These are phyloP conservation scores for Austroboletus eburneus DNA, from an alignment of 768 basidiomycete species.

Conservation along the genomic window DNA sequence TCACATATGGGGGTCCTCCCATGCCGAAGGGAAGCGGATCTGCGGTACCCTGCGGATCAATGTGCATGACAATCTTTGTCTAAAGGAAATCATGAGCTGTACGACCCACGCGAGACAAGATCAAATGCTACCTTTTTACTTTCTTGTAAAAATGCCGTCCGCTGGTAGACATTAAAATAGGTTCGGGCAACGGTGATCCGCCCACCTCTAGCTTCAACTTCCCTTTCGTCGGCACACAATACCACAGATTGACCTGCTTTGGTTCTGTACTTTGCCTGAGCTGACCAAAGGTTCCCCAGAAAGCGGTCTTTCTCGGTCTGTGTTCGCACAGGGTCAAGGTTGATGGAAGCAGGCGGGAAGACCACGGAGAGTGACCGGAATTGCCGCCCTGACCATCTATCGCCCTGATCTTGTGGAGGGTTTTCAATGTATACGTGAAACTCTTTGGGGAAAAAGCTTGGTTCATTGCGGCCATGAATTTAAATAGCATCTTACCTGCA, in stretches of 20 bases:
- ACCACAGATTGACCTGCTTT: slow-evolving; percentile 70
- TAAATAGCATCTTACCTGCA: slow-evolving; percentile 51
- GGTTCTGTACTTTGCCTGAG: slow-evolving; percentile 78
- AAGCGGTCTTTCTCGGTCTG: slow-evolving; percentile 75
- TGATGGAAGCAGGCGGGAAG: slow-evolving; percentile 62
- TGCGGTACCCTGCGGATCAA: slow-evolving; percentile 72
- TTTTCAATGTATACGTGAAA: slow-evolving; percentile 82
- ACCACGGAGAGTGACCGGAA: slow-evolving; percentile 79
- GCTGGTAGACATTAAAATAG: slow-evolving; percentile 88
- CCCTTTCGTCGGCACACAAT: slow-evolving; percentile 64
- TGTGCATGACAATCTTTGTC: slow-evolving; percentile 86
- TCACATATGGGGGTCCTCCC: slow-evolving; percentile 66
- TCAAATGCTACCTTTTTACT: slow-evolving; percentile 60
- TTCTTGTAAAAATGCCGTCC: slow-evolving; percentile 75
- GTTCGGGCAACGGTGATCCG: slow-evolving; percentile 65
- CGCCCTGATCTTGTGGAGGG: slow-evolving; percentile 76
- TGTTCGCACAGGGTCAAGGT: slow-evolving; percentile 61
- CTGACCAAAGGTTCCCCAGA: slow-evolving; percentile 84
- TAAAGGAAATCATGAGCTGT: slow-evolving; percentile 28
- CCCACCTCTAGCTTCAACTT: slow-evolving; percentile 66
- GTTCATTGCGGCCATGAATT: not conserved
- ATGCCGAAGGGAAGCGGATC: slow-evolving; percentile 77
- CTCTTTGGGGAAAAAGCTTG: slow-evolving; percentile 44
- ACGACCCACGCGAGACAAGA: not conserved
- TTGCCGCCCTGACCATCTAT: slow-evolving; percentile 84